Percentiles rank a stretch among this genome's conserved stretches.
These are phyloP conservation scores for Claviceps africana DNA, from an alignment of 2,329 filamentous ascomycete genomes.

Conservation along the genomic window DNA sequence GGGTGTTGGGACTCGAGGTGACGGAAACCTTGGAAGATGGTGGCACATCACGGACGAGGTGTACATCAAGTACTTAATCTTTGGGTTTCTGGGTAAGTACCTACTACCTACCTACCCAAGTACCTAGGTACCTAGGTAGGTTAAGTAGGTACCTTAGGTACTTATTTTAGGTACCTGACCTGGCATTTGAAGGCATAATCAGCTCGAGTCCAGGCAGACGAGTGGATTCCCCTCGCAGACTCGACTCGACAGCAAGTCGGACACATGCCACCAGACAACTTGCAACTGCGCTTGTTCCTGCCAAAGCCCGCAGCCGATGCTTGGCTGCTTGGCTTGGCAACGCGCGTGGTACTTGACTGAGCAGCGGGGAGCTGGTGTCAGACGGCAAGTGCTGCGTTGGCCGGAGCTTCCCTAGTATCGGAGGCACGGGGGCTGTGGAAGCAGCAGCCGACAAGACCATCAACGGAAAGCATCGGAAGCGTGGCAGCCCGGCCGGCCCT, in stretches of 20 bases:
- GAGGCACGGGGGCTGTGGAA: not conserved
- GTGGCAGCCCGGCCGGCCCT: not conserved
- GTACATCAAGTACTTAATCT: not conserved
- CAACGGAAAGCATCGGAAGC: not conserved
- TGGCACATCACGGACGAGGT: not conserved
- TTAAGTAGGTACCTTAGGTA: too few species aligned
- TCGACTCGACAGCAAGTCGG: too few species aligned
- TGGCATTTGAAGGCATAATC: too few species aligned
- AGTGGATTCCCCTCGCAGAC: too few species aligned
- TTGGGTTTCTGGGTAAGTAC: not conserved
- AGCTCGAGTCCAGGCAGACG: not conserved
- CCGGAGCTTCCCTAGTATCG: not conserved
- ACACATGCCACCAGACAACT: not conserved
- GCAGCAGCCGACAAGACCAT: not conserved
- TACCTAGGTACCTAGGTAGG: too few species aligned
- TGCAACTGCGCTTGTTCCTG: not conserved
- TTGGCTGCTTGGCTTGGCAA: slow-evolving; percentile 1
- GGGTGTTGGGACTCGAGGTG: not conserved
- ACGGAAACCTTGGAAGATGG: not conserved
- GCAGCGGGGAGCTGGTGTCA: not conserved
- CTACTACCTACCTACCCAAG: too few species aligned
- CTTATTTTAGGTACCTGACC: not conserved
- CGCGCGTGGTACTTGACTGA: not conserved
- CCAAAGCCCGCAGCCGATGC: not conserved
- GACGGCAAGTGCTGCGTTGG: not conserved